These are phyloP conservation scores for Neodidymelliopsis sp. DNA, from an alignment of 2,329 filamentous ascomycete genomes.

Conservation along the genomic window DNA sequence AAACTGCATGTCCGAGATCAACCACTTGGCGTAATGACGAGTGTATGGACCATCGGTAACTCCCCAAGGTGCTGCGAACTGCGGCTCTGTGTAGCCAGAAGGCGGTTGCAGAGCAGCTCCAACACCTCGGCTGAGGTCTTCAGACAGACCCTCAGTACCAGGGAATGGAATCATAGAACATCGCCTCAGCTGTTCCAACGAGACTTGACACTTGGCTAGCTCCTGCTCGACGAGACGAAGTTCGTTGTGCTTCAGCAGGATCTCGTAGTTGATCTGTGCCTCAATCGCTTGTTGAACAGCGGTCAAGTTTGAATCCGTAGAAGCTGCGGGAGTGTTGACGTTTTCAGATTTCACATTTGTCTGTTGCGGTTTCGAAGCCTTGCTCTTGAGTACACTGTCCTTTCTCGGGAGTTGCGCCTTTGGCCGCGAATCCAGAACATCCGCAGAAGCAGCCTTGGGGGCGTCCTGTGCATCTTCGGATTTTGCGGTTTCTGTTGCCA, in stretches of 20 bases:
- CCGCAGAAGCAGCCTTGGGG: conserved; percentile 28
- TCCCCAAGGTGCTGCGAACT: conserved; percentile 87
- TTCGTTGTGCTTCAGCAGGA: conserved; percentile 93
- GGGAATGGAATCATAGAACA: conserved; percentile 94
- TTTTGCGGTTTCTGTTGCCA: conserved; percentile 25
- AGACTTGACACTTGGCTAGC: conserved; percentile 91
- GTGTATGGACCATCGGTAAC: conserved; percentile 92
- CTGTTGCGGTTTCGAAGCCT: conserved; percentile 33
- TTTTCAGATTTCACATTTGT: conserved; percentile 32
- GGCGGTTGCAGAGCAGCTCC: conserved; percentile 72
- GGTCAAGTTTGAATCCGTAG: conserved; percentile 48
- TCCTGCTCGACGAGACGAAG: conserved; percentile 94
- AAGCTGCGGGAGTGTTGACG: conserved; percentile 29
- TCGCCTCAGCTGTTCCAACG: conserved; percentile 90
- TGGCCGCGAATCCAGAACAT: conserved; percentile 34
- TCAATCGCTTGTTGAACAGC: conserved; percentile 76
- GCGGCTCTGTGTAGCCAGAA: conserved; percentile 70
- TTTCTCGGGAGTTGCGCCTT: conserved; percentile 41
- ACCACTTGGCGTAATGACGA: conserved; percentile 94
- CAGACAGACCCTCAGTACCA: conserved; percentile 69
- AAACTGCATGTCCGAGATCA: conserved; percentile 87
- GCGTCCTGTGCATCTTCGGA: conserved; percentile 23
- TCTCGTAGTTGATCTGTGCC: conserved; percentile 88
- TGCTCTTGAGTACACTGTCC: conserved; percentile 43
- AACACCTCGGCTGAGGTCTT: conserved; percentile 75